Conservation (phyloP, 305 asterid genomes). For the Rubia occidens region DNA sequence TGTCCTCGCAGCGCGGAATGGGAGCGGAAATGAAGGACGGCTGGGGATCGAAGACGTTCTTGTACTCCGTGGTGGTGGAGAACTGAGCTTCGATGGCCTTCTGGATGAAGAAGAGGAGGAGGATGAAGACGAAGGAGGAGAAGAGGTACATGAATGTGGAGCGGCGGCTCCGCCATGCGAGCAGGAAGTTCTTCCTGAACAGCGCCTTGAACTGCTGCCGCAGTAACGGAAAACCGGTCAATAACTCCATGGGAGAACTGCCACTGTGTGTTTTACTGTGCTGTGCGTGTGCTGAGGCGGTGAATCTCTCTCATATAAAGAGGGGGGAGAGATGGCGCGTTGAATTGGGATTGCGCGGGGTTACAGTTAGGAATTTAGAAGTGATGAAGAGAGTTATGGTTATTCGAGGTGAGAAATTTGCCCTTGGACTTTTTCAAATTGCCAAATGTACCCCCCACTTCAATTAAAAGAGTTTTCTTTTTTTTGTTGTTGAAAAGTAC, state of each 20-base stretch:
- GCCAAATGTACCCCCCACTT: not conserved
- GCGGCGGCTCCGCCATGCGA: constrained; percentile 22
- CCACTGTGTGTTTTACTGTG: constrained; percentile 2
- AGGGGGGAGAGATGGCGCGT: not conserved
- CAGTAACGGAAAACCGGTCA: constrained; percentile 12
- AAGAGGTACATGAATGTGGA: constrained; percentile 16
- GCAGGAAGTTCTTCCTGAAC: constrained; percentile 16
- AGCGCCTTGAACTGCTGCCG: constrained; percentile 19
- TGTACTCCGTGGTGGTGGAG: constrained; percentile 5
- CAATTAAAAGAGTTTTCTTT: too few relatives aligned
- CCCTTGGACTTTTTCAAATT: not conserved
- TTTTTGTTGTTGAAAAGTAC: too few relatives aligned
- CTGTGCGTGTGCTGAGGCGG: not conserved
- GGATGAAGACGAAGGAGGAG: constrained; percentile 17
- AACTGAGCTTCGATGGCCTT: constrained; percentile 20
- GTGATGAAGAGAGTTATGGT: not conserved
- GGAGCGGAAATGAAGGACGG: constrained; percentile 12
- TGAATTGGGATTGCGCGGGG: constrained; percentile 16
- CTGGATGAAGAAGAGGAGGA: constrained; percentile 21
- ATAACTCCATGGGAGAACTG: constrained; percentile 4
- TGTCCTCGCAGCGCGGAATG: constrained; percentile 21
- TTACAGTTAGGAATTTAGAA: not conserved
- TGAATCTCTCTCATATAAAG: not conserved
- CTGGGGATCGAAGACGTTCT: constrained; percentile 17
- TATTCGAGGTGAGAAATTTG: not conserved